Percentiles rank a stretch among this genome's conserved stretches.
Conservation (phyloP, 2,329 filamentous ascomycete species). For the Pezizomycotina sp. region DNA sequence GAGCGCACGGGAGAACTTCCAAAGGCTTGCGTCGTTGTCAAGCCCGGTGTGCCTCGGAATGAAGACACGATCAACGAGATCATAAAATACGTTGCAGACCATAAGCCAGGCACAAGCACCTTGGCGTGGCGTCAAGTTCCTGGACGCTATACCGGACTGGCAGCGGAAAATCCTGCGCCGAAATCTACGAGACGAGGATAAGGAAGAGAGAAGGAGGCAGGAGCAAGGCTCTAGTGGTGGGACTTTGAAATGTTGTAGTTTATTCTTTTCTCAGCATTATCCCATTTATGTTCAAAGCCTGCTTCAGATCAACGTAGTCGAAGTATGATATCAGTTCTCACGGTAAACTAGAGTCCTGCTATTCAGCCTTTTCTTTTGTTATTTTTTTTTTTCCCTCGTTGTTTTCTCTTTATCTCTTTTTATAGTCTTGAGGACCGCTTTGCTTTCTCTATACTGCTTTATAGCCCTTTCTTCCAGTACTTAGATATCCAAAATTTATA, state of each 20-base stretch:
- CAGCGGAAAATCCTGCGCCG: constrained; percentile 35
- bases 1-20: constrained; percentile 36
- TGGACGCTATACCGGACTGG: constrained; percentile 35
- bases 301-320: too few species aligned
- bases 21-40: constrained; percentile 34
- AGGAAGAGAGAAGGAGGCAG: constrained; percentile 45
- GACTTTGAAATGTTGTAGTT: not conserved
- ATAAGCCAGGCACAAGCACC: constrained; percentile 34
- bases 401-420: too few species aligned
- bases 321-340: too few species aligned
- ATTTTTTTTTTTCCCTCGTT: too few species aligned
- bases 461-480: too few species aligned
- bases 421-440: too few species aligned
- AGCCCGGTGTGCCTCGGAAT: constrained; percentile 20
- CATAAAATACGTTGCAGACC: constrained; percentile 30
- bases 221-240: constrained; percentile 45
- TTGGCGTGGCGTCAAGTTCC: constrained; percentile 36
- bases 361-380: too few species aligned
- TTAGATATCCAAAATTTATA: too few species aligned
- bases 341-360: too few species aligned
- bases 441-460: too few species aligned
- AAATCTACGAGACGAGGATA: constrained; percentile 57
- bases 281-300: too few species aligned
- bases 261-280: too few species aligned
- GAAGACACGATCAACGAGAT: constrained; percentile 31